Evolutionary conservation across 1,284 basidiomycete species (phyloP).

Genomic region (Phellopilus nigrolimitatus): DNA sequence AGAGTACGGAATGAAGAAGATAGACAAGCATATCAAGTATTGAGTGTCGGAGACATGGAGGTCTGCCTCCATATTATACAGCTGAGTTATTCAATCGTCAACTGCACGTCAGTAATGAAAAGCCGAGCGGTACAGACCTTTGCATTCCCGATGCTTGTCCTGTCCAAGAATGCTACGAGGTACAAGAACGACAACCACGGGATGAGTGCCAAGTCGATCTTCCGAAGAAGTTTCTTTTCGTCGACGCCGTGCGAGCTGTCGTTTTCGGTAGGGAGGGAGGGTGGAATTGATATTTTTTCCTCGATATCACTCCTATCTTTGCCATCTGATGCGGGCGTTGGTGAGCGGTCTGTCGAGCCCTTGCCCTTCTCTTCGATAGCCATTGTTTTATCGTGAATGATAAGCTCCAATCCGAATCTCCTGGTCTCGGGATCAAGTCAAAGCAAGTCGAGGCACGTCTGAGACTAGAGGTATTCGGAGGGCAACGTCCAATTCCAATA

Average conservation of each 20-base stretch:
- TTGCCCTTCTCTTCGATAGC: too few relatives aligned
- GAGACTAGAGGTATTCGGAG: too few relatives aligned
- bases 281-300: not conserved
- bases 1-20: conserved; percentile 18
- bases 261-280: not conserved
- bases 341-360: too few relatives aligned
- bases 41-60: conserved; percentile 21
- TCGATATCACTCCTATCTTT: not conserved
- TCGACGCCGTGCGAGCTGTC: conserved; percentile 43
- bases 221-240: conserved; percentile 58
- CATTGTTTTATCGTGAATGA: too few relatives aligned
- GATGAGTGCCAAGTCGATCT: conserved; percentile 60
- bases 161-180: conserved; percentile 69
- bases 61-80: conserved; percentile 22
- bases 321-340: too few relatives aligned
- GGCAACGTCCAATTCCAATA: too few relatives aligned
- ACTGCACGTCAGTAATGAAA: not conserved
- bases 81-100: conserved; percentile 5
- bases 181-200: conserved; percentile 72
- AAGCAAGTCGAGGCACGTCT: too few relatives aligned
- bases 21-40: conserved; percentile 25
- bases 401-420: too few relatives aligned
- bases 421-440: too few relatives aligned
- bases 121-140: conserved; percentile 37
- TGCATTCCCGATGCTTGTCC: conserved; percentile 80